phyloP scores from a whole-genome alignment of 331 rosid species.

The Pyrus hybrid region DNA sequence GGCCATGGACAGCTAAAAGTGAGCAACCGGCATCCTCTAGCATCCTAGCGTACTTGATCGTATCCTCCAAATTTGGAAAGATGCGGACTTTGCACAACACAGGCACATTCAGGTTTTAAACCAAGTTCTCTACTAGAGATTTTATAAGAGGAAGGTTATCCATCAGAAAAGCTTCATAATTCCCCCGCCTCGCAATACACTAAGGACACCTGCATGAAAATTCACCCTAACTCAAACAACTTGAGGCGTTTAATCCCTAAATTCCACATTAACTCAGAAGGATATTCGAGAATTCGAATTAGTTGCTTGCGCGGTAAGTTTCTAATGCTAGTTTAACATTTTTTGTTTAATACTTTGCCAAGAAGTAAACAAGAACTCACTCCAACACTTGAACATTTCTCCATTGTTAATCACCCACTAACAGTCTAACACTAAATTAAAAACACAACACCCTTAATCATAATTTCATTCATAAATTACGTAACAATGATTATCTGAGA shows the following conservation, averaged over 20 bases:
- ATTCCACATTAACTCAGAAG: background rate
- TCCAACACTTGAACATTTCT: background rate
- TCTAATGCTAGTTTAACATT: background rate
- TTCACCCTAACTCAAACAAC: background rate
- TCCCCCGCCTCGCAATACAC: constrained; percentile 78
- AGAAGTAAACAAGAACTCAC: background rate
- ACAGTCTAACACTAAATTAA: background rate
- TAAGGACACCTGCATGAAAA: constrained; percentile 74
- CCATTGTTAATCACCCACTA: background rate
- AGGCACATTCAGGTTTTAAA: constrained; percentile 68
- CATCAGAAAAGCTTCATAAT: constrained; percentile 54
- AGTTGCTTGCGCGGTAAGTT: background rate
- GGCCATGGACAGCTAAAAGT: constrained; percentile 84
- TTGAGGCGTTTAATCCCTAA: background rate
- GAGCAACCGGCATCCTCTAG: constrained; percentile 97
- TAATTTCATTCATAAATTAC: background rate
- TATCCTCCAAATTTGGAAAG: constrained; percentile 75
- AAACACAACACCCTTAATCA: background rate
- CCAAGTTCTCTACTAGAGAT: constrained; percentile 70
- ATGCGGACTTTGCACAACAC: constrained; percentile 90
- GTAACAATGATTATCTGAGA: no score
- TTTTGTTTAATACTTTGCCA: background rate
- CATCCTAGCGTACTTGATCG: constrained; percentile 76
- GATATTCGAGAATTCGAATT: background rate
- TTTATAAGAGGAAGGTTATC: constrained; percentile 51